These are phyloP conservation scores for Scedosporium aurantiacum DNA, from an alignment of 2,329 filamentous ascomycete species.

Conservation along the genomic window DNA sequence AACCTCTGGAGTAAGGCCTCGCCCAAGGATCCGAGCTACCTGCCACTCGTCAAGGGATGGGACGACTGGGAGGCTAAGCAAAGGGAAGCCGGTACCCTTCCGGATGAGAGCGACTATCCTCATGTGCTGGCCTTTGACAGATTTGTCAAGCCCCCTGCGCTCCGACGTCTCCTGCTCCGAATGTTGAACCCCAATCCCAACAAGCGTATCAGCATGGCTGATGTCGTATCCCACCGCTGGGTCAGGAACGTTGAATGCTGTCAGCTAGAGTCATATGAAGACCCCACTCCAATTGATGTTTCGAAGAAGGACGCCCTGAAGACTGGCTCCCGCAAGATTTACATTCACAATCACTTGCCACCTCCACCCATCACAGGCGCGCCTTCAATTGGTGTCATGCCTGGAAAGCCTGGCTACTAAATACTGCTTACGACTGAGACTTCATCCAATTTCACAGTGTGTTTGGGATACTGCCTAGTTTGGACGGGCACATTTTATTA, in stretches of 20 bases:
- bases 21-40: conserved; percentile 45
- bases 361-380: conserved; percentile 28
- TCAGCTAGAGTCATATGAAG: conserved; percentile 58
- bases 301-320: conserved; percentile 41
- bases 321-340: conserved; percentile 37
- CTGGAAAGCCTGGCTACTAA: conserved; percentile 43
- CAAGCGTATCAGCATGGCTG: conserved; percentile 57
- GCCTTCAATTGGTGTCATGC: conserved; percentile 44
- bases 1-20: conserved; percentile 66
- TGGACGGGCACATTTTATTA: background rate
- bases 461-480: too few relatives aligned
- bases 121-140: conserved; percentile 54
- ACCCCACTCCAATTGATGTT: conserved; percentile 47
- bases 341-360: conserved; percentile 48
- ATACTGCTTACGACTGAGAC: too few relatives aligned
- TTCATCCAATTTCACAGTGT: too few relatives aligned
- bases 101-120: conserved; percentile 52
- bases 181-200: conserved; percentile 75
- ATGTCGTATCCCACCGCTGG: conserved; percentile 61
- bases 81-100: conserved; percentile 14
- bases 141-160: conserved; percentile 52
- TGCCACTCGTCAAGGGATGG: conserved; percentile 56
- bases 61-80: conserved; percentile 52
- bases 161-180: conserved; percentile 60
- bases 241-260: conserved; percentile 70